Evolutionary conservation across 2,329 filamentous ascomycete genomes (phyloP).

Genomic region (Fusarium liriodendri): DNA sequence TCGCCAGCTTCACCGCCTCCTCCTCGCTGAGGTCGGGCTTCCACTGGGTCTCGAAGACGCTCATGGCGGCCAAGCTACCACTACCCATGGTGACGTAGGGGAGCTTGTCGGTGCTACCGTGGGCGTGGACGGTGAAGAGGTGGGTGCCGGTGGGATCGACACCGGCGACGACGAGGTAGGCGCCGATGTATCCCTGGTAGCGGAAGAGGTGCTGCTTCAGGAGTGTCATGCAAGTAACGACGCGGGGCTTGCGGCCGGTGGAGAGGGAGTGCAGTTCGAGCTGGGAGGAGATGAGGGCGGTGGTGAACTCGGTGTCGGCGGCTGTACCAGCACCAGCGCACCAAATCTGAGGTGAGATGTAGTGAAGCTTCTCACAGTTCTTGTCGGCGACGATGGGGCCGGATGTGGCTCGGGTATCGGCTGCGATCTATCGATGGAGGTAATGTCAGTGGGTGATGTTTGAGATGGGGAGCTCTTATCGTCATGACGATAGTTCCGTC

Average conservation of each 20-base stretch:
- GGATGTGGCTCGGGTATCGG: constrained; percentile 96
- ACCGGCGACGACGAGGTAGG: constrained; percentile 96
- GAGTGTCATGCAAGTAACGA: constrained; percentile 99
- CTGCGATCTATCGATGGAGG: constrained; percentile 77
- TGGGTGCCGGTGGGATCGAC: constrained; percentile 95
- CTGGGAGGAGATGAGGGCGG: constrained; percentile 97
- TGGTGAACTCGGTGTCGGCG: constrained; percentile 99
- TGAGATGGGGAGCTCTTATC: constrained; percentile 9
- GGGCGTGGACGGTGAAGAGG: constrained; percentile 97
- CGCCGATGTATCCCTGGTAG: constrained; percentile 97
- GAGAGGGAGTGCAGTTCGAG: constrained; percentile 97
- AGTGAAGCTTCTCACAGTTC: constrained; percentile 99
- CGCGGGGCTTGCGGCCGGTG: constrained; percentile 94
- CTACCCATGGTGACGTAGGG: constrained; percentile 99
- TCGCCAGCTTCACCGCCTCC: constrained; percentile 83
- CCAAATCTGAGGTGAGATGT: constrained; percentile 99
- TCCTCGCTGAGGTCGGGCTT: constrained; percentile 80
- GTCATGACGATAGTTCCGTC: constrained; percentile 12
- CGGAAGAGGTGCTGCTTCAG: constrained; percentile 99
- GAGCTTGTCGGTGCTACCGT: constrained; percentile 98
- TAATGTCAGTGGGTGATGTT: constrained; percentile 25
- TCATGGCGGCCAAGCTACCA: constrained; percentile 96
- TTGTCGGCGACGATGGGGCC: constrained; percentile 99
- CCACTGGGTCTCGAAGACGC: constrained; percentile 97
- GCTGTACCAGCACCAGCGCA: constrained; percentile 98